Conservation (phyloP, 2,329 filamentous ascomycete species). For the Fusarium falciforme region DNA sequence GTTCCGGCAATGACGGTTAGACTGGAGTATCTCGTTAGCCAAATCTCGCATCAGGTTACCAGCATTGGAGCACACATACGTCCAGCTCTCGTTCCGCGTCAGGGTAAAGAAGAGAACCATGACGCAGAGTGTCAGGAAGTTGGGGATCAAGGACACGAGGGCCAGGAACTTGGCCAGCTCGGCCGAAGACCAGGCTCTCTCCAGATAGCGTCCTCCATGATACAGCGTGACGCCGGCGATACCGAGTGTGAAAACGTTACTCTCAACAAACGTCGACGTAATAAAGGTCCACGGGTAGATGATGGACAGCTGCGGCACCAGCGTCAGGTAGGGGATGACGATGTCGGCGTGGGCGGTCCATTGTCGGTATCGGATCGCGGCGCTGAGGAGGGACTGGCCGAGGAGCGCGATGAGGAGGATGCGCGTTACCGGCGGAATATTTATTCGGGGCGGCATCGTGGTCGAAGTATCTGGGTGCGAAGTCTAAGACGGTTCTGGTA, state of each 20-base stretch:
- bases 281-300: conserved; percentile 94
- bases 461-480: conserved; percentile 18
- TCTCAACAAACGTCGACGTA: conserved; percentile 88
- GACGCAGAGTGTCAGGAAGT: conserved; percentile 77
- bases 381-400: conserved; percentile 84
- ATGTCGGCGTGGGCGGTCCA: conserved; percentile 72
- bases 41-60: not conserved
- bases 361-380: conserved; percentile 78
- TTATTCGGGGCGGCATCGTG: conserved; percentile 84
- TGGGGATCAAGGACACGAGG: conserved; percentile 82
- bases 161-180: conserved; percentile 93
- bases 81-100: conserved; percentile 73
- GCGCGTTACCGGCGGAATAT: conserved; percentile 91
- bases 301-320: conserved; percentile 85
- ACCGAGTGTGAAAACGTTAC: conserved; percentile 87
- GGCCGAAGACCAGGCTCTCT: conserved; percentile 92
- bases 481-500: conserved; percentile 12
- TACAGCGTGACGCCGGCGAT: conserved; percentile 84
- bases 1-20: conserved; percentile 88
- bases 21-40: conserved; percentile 54
- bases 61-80: conserved; percentile 65
- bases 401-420: conserved; percentile 80
- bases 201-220: conserved; percentile 93
- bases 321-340: conserved; percentile 85
- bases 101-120: conserved; percentile 81